A percentile compares a stretch with the other conserved stretches of the same genome.
Evolutionary conservation across 495 filamentous ascomycete species (phyloP).

Genomic region (Hypomontagnella monticulosa): DNA sequence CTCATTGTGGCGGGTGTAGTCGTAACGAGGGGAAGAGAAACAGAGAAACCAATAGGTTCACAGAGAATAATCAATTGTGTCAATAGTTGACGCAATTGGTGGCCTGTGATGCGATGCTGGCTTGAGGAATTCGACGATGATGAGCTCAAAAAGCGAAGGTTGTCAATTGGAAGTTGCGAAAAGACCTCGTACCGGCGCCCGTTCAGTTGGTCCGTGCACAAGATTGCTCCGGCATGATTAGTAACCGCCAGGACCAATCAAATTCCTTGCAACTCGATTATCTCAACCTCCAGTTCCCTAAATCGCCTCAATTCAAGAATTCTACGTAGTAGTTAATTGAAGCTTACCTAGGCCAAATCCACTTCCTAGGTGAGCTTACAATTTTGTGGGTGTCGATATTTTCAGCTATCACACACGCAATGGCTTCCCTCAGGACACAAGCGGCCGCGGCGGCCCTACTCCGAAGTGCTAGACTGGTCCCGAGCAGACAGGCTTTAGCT

Average conservation of each 20-base stretch:
- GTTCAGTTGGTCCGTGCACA: constrained; percentile 25
- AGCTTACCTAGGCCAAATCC: not conserved
- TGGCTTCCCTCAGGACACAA: constrained; percentile 56
- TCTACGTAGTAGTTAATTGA: constrained; percentile 2
- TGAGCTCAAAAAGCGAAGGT: constrained; percentile 43
- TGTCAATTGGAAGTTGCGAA: constrained; percentile 43
- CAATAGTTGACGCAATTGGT: constrained; percentile 39
- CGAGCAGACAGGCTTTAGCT: constrained; percentile 48
- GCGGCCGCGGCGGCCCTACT: constrained; percentile 57
- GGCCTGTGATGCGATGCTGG: constrained; percentile 36
- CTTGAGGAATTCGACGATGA: constrained; percentile 38
- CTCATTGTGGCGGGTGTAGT: constrained; percentile 76
- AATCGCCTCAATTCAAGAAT: constrained; percentile 30
- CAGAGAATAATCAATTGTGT: constrained; percentile 40
- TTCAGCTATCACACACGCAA: constrained; percentile 16
- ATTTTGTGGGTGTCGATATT: constrained; percentile 5
- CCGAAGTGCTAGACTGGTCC: constrained; percentile 51
- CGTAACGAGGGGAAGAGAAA: constrained; percentile 38
- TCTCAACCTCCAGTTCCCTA: constrained; percentile 22
- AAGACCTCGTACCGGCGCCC: constrained; percentile 43
- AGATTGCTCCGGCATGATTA: constrained; percentile 20
- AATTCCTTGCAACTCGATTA: constrained; percentile 24
- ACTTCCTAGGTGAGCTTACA: constrained; percentile 8
- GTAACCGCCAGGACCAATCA: constrained; percentile 45
- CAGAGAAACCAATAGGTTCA: constrained; percentile 26